These are phyloP conservation scores for Tanacetum coccineum DNA, from an alignment of 129 eudicot genomes.

Conservation along the genomic window DNA sequence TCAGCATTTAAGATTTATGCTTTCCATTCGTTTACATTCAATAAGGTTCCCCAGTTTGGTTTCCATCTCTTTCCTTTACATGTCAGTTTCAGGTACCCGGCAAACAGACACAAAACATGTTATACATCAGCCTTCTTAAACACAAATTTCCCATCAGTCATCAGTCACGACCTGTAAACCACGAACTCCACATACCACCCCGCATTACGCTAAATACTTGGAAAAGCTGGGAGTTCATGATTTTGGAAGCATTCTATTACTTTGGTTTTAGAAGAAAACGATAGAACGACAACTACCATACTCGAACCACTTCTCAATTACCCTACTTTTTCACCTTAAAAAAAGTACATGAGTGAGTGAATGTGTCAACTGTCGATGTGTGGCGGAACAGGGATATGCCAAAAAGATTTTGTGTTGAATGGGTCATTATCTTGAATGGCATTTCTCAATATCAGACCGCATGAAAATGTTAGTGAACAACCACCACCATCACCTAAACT, in stretches of 20 bases:
- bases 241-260: too few relatives aligned
- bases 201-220: not conserved
- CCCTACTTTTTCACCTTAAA: not conserved
- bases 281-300: not conserved
- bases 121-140: not conserved
- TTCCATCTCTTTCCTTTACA: too few relatives aligned
- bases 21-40: too few relatives aligned
- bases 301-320: not conserved
- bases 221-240: not conserved
- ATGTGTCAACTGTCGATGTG: not conserved
- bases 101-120: too few relatives aligned
- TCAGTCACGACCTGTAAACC: too few relatives aligned
- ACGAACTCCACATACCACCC: too few relatives aligned
- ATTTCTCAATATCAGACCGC: slow-evolving; percentile 9
- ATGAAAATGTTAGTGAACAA: slow-evolving; percentile 26
- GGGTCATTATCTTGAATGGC: slow-evolving; percentile 20
- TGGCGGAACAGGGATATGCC: slow-evolving; percentile 11
- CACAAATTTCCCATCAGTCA: too few relatives aligned
- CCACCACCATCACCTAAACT: not conserved
- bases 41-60: too few relatives aligned
- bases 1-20: too few relatives aligned
- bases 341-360: not conserved
- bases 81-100: too few relatives aligned
- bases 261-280: not conserved
- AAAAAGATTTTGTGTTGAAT: slow-evolving; percentile 30